Evolutionary conservation across 2,329 filamentous ascomycete species (phyloP).

Genomic region (Arthroderma sp.): DNA sequence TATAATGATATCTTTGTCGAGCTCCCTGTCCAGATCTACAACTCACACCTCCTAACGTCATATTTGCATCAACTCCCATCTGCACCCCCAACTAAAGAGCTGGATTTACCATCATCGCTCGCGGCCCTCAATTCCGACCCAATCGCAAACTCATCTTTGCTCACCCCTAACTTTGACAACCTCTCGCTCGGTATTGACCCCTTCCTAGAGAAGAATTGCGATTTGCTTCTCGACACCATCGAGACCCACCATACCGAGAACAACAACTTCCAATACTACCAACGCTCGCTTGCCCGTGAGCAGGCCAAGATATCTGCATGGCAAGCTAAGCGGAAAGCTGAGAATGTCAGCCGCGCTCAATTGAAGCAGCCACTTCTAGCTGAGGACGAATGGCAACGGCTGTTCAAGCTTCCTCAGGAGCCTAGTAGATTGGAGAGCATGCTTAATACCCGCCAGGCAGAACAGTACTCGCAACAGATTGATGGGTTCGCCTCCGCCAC

Average conservation of each 20-base stretch:
- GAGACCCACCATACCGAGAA: conserved; percentile 97
- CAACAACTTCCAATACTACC: conserved; percentile 98
- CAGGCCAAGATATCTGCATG: conserved; percentile 93
- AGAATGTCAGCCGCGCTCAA: conserved; percentile 72
- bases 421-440: conserved; percentile 86
- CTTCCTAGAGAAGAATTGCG: conserved; percentile 95
- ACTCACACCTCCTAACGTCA: conserved; percentile 90
- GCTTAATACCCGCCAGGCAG: conserved; percentile 88
- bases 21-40: conserved; percentile 79
- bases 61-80: conserved; percentile 85
- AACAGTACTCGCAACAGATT: conserved; percentile 95
- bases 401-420: conserved; percentile 96
- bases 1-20: conserved; percentile 92
- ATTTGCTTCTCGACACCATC: conserved; percentile 89
- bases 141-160: conserved; percentile 45
- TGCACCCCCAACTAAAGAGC: conserved; percentile 49
- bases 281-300: conserved; percentile 82
- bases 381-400: conserved; percentile 94
- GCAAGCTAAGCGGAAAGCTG: conserved; percentile 92
- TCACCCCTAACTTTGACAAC: conserved; percentile 78
- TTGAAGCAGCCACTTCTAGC: conserved; percentile 82
- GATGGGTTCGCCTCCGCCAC: conserved; percentile 89
- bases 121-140: conserved; percentile 59
- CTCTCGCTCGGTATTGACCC: conserved; percentile 92
- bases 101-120: conserved; percentile 66